These are phyloP conservation scores for Calonectria multiphialidica DNA, from an alignment of 2,329 filamentous ascomycete genomes.

Conservation along the genomic window DNA sequence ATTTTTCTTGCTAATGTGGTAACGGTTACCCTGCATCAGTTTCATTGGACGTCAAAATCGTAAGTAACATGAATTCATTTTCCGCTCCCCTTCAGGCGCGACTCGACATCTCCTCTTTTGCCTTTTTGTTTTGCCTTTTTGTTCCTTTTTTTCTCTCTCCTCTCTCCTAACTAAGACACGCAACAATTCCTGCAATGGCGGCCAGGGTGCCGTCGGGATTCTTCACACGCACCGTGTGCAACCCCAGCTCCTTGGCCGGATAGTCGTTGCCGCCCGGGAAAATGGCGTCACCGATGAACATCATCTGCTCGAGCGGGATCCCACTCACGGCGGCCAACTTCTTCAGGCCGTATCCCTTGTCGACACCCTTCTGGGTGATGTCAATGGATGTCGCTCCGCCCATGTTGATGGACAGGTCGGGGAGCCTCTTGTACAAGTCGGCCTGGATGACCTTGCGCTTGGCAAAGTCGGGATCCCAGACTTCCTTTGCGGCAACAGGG, in stretches of 20 bases:
- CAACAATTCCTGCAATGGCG: not conserved
- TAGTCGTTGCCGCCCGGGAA: not conserved
- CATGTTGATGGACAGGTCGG: not conserved
- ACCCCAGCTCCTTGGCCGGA: not conserved
- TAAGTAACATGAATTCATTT: no score
- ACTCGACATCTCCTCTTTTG: no score
- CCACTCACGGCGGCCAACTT: not conserved
- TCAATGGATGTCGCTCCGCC: not conserved
- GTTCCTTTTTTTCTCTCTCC: not conserved
- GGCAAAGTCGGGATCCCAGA: not conserved
- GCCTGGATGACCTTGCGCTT: conserved; percentile 3
- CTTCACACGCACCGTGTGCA: not conserved
- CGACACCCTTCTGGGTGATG: not conserved
- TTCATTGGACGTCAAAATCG: no score
- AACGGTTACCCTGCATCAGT: no score
- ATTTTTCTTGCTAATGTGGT: no score
- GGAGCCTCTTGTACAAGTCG: not conserved
- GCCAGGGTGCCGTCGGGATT: not conserved
- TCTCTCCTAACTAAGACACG: not conserved
- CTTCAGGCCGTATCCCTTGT: not conserved
- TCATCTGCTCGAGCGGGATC: not conserved
- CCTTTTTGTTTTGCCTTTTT: no score
- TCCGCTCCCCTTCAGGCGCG: no score
- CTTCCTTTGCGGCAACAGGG: not conserved
- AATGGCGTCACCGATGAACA: not conserved